These are phyloP conservation scores for Platanthera guangdongensis DNA, from an alignment of 106 monocot genomes.

Conservation along the genomic window DNA sequence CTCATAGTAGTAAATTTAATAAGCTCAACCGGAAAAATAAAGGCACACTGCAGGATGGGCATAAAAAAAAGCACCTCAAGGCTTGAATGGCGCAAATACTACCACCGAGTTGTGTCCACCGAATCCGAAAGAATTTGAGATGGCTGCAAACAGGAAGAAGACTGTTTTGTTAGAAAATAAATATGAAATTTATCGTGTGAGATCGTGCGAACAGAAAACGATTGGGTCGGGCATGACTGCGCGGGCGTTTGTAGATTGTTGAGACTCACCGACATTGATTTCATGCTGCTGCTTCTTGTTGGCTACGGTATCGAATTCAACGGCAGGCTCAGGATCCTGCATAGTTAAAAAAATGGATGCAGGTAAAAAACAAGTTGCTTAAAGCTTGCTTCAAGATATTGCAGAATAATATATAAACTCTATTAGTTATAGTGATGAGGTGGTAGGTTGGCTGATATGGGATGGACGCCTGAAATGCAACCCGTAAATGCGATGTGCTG, in stretches of 20 bases:
- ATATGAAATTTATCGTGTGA: too few relatives aligned
- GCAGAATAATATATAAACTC: too few relatives aligned
- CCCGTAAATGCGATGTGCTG: too few relatives aligned
- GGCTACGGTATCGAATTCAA: slow-evolving; percentile 89
- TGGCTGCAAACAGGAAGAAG: slow-evolving; percentile 16
- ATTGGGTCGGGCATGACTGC: too few relatives aligned
- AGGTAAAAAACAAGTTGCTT: too few relatives aligned
- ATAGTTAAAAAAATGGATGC: neutral
- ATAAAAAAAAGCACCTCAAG: slow-evolving; percentile 15
- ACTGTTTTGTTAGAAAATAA: neutral
- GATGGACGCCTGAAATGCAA: too few relatives aligned
- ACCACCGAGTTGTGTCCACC: slow-evolving; percentile 69
- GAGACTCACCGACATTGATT: slow-evolving; percentile 89
- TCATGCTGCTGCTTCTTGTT: slow-evolving; percentile 83
- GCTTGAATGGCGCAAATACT: slow-evolving; percentile 57
- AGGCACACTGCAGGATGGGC: neutral
- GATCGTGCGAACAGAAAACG: too few relatives aligned
- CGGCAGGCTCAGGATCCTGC: slow-evolving; percentile 81
- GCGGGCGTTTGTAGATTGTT: neutral
- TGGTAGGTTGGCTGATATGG: too few relatives aligned
- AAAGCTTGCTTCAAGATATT: too few relatives aligned
- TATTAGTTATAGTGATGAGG: too few relatives aligned
- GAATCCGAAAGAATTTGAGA: slow-evolving; percentile 68
- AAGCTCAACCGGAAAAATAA: neutral
- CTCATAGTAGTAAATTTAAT: neutral